Conservation (phyloP, 73 alveolate species). For the Tetrahymena borealis region DNA sequence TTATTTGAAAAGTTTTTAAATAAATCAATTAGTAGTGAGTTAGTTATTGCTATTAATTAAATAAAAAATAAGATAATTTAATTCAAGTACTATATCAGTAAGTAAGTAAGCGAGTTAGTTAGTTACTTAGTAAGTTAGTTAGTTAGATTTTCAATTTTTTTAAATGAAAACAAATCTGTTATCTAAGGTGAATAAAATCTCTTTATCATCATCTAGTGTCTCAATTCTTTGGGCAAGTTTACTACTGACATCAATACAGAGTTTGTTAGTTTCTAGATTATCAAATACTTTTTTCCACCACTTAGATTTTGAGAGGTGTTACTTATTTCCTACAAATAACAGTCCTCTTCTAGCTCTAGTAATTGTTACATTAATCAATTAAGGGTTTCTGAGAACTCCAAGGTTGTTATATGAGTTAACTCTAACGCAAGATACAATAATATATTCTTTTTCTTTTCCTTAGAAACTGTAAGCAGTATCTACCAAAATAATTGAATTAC, state of each 20-base stretch:
- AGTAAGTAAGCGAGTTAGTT: no score
- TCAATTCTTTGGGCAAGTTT: not conserved
- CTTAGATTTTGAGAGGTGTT: not conserved
- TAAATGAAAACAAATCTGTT: no score
- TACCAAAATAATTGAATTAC: not conserved
- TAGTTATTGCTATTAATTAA: no score
- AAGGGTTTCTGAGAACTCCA: slow-evolving; percentile 19
- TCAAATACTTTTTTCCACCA: not conserved
- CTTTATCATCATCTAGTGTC: not conserved
- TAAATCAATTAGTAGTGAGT: no score
- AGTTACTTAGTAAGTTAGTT: no score
- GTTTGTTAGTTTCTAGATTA: not conserved
- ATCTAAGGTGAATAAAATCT: no score
- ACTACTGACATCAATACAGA: not conserved
- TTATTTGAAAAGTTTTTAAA: no score
- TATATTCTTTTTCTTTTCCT: slow-evolving; percentile 51
- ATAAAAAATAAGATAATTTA: no score
- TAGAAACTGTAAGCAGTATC: slow-evolving; percentile 46
- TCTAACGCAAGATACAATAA: slow-evolving; percentile 38
- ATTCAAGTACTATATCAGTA: no score
- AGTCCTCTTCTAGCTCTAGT: slow-evolving; percentile 45
- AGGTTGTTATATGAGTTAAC: slow-evolving; percentile 9
- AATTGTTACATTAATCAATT: slow-evolving; percentile 36
- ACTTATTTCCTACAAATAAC: slow-evolving; percentile 24
- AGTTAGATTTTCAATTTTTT: no score